Percentiles rank a stretch among this genome's conserved stretches.
Conservation (phyloP, 495 filamentous ascomycete species). For the Annulohypoxylon stygium region DNA sequence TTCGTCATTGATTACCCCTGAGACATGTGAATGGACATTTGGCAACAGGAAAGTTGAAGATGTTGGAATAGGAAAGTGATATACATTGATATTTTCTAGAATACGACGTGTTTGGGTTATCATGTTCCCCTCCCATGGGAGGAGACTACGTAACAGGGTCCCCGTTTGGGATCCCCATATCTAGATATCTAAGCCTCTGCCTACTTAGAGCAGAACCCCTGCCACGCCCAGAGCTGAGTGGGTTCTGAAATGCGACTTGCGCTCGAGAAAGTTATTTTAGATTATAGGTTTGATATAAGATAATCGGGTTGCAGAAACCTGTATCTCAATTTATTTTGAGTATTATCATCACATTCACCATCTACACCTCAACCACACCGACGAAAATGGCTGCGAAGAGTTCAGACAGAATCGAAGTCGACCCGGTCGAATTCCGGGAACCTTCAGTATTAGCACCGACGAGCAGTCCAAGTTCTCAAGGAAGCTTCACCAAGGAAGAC, state of each 20-base stretch:
- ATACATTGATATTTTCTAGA: constrained; percentile 9
- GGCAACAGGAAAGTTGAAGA: constrained; percentile 21
- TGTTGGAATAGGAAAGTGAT: constrained; percentile 27
- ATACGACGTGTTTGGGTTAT: constrained; percentile 17
- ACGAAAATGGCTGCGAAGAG: constrained; percentile 32
- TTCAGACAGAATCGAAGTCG: constrained; percentile 16
- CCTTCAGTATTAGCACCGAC: constrained; percentile 26
- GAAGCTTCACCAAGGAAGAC: constrained; percentile 20
- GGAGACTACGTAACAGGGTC: constrained; percentile 6
- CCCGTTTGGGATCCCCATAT: background rate
- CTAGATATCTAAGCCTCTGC: constrained; percentile 26
- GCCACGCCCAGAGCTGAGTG: constrained; percentile 27
- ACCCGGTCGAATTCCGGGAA: constrained; percentile 34
- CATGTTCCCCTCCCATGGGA: constrained; percentile 14
- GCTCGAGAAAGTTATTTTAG: constrained; percentile 22
- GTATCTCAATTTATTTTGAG: constrained; percentile 12
- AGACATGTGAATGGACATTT: constrained; percentile 25
- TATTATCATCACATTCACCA: constrained; percentile 15
- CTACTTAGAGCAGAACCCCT: constrained; percentile 32
- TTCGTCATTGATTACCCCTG: constrained; percentile 23
- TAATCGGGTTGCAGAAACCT: constrained; percentile 9
- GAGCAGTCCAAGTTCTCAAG: constrained; percentile 14
- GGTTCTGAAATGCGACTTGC: constrained; percentile 35
- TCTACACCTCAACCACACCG: constrained; percentile 9
- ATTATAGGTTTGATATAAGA: constrained; percentile 32